Evolutionary conservation across 2,329 filamentous ascomycete genomes (phyloP).

Genomic region (Paraconiothyrium brasiliense): DNA sequence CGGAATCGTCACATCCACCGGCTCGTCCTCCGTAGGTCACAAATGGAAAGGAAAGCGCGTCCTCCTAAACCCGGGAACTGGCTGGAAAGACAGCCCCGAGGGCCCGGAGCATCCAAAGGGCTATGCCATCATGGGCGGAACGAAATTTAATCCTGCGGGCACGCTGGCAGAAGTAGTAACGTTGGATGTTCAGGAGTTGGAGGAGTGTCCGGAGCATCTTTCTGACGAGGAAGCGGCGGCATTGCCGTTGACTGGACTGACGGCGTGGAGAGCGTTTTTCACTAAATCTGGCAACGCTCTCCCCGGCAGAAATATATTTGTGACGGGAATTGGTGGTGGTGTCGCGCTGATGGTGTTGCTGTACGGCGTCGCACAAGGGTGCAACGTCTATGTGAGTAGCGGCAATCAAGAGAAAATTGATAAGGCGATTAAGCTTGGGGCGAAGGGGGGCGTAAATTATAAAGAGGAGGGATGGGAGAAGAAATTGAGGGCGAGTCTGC

Average conservation of each 20-base stretch:
- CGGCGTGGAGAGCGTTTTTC: conserved; percentile 85
- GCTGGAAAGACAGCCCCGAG: conserved; percentile 76
- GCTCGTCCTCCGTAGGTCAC: conserved; percentile 63
- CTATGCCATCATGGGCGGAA: conserved; percentile 76
- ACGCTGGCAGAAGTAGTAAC: conserved; percentile 78
- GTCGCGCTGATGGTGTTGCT: conserved; percentile 84
- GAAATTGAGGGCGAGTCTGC: conserved; percentile 70
- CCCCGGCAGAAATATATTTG: conserved; percentile 76
- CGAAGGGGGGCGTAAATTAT: conserved; percentile 83
- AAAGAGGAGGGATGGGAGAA: conserved; percentile 83
- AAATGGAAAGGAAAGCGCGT: conserved; percentile 73
- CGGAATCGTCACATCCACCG: conserved; percentile 74
- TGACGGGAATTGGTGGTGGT: conserved; percentile 93
- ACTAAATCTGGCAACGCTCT: conserved; percentile 75
- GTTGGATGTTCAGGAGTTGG: conserved; percentile 76
- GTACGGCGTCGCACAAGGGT: conserved; percentile 79
- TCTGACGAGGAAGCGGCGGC: conserved; percentile 79
- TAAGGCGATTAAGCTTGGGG: conserved; percentile 76
- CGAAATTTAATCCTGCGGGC: conserved; percentile 70
- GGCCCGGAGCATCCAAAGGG: conserved; percentile 73
- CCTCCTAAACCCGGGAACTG: conserved; percentile 78
- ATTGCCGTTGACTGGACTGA: conserved; percentile 84
- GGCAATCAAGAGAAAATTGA: conserved; percentile 78
- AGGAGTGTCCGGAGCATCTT: conserved; percentile 78
- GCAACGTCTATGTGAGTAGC: conserved; percentile 81